Base-by-base conservation (phyloP, 164 flowering plant genomes). In the Amborella trichopoda region DNA sequence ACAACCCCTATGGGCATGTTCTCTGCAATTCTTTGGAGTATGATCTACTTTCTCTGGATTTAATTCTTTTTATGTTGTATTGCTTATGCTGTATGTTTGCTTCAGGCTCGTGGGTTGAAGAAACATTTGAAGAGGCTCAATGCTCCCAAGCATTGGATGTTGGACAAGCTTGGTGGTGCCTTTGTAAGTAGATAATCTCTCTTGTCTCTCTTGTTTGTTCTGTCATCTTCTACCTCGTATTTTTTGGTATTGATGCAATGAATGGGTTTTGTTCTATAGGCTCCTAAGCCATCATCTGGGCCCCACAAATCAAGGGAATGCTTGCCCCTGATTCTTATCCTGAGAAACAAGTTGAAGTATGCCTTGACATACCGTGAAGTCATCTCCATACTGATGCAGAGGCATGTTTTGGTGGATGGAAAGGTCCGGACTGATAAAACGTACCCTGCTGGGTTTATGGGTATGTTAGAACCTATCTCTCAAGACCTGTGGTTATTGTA, bases 71-170 rank as follows among this genome's bases (percentile, higher is more conserved):
- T n/a, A n/a, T n/a, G n/a, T n/a, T n/a, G n/a, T n/a, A n/a, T n/a
- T n/a, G n/a, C n/a, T n/a, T n/a, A n/a, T n/a, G n/a, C n/a, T n/a
- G n/a, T n/a, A n/a, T n/a, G n/a, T 40, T 25, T 4, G 14, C 18
- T 56, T 23, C 57, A 77, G 83, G 77, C 83, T 2, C 55, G 80
- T 53, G 83, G 83, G 13, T 64, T 77, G 73, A 77, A 76, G 76
- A 76, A 76, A 40, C 81, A 76, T 52, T 66, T 76, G 70, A 76
- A 76, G 74, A 69, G 83, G 80, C 80, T 77, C 67, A 77, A 77
- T 77, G 83, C 83, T 53, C 83, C 83, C 0, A 71, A 64, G 50
- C 79, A 77, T 61, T 77, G 79, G 79, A 77, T 74, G 83, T 71
- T 77, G 42, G 83, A 74, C 59, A 77, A 77, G 40, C 78, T 77